Percentiles rank a stretch among this genome's conserved stretches.
phyloP scores from a whole-genome alignment of 75 land plant genomes.

The Picea glauca region DNA sequence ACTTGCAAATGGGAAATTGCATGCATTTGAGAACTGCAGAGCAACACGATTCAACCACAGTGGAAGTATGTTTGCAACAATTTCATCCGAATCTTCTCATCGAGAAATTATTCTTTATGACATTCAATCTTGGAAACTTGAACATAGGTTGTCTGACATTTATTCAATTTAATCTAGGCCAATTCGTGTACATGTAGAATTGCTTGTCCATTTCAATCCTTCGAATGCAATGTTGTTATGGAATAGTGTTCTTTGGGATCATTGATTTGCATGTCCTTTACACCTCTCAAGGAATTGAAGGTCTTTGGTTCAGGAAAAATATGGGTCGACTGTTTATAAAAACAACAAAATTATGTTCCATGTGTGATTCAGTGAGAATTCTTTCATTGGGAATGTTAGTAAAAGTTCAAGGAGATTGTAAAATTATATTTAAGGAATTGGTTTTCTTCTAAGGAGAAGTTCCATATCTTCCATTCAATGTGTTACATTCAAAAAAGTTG shows the following conservation, averaged over 20 bases:
- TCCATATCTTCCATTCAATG: no score
- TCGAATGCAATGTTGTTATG: constrained; percentile 79
- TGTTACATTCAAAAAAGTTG: no score
- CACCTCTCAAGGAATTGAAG: constrained; percentile 38
- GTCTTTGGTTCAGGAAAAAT: no score
- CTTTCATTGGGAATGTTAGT: no score
- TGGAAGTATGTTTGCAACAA: constrained; percentile 23
- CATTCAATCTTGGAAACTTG: constrained; percentile 55
- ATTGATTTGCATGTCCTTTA: constrained; percentile 33
- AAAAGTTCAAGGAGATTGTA: no score
- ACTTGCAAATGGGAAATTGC: no score
- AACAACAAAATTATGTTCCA: no score
- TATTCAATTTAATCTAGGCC: constrained; percentile 29
- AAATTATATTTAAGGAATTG: no score
- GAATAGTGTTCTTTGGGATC: constrained; percentile 57
- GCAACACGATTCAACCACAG: constrained; percentile 77
- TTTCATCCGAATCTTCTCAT: constrained; percentile 45
- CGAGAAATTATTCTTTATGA: constrained; percentile 84
- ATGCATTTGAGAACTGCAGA: constrained; percentile 58
- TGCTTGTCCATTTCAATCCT: constrained; percentile 83
- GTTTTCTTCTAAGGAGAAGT: no score
- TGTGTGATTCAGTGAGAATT: no score
- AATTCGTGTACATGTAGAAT: constrained; percentile 57
- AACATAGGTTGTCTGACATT: constrained; percentile 58
- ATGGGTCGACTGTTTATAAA: no score